Conservation (phyloP, 177 flowering plant species). For the Telopea speciosissima region DNA sequence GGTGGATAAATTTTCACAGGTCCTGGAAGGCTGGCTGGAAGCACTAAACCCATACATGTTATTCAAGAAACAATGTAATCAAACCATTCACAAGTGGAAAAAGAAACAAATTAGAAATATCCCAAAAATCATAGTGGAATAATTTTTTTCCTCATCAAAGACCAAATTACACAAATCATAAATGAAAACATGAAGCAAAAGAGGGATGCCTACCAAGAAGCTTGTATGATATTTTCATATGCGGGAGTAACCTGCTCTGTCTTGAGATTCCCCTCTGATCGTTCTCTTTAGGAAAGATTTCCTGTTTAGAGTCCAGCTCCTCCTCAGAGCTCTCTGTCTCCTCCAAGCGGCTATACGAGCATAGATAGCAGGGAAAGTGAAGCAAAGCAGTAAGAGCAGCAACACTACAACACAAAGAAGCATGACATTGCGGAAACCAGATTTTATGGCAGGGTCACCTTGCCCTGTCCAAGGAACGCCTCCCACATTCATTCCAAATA, state of each 20-base stretch:
- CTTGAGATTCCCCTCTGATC: conserved; percentile 24
- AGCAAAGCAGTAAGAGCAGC: conserved; percentile 58
- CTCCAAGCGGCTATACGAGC: conserved; percentile 50
- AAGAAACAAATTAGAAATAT: not conserved
- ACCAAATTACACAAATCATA: not conserved
- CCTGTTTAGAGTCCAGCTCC: conserved; percentile 71
- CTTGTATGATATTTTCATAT: conserved; percentile 23
- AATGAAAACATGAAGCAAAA: not conserved
- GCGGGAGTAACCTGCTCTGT: conserved; percentile 58
- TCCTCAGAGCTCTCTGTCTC: conserved; percentile 36
- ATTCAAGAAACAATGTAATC: not conserved
- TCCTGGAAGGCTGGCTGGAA: too few relatives aligned
- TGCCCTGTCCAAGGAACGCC: conserved; percentile 97
- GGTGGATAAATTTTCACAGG: not conserved
- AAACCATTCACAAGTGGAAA: not conserved
- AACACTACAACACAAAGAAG: conserved; percentile 54
- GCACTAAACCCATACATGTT: not conserved
- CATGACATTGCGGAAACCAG: conserved; percentile 84
- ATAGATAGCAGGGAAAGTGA: conserved; percentile 54
- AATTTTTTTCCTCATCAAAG: not conserved
- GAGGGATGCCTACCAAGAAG: conserved; percentile 1
- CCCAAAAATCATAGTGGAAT: not conserved
- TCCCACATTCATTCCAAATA: conserved; percentile 98
- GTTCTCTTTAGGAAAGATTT: conserved; percentile 59
- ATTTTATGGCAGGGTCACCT: conserved; percentile 42